Percentiles rank a stretch among this genome's conserved stretches.
These are phyloP conservation scores for Globisporangium abappressorium DNA, from an alignment of 352 stramenopile species.

Conservation along the genomic window DNA sequence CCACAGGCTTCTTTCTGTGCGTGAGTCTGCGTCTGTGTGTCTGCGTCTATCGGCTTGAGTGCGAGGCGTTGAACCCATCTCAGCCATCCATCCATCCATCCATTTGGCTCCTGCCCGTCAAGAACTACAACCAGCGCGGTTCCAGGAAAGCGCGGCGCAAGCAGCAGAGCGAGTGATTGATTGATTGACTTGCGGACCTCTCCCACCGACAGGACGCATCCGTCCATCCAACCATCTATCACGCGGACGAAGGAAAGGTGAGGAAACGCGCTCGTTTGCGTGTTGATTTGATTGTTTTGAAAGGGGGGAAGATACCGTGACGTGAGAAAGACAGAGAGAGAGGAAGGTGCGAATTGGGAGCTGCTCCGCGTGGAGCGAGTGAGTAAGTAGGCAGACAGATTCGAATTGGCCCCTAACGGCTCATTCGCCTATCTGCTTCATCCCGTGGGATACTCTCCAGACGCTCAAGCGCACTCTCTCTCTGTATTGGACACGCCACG, in stretches of 20 bases:
- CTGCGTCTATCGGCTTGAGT: background rate
- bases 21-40: background rate
- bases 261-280: background rate
- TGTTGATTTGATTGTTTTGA: background rate
- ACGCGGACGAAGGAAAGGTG: slow-evolving; percentile 9
- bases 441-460: background rate
- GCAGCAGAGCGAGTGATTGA: background rate
- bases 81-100: slow-evolving; percentile 2
- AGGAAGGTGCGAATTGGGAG: background rate
- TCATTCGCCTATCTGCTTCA: background rate
- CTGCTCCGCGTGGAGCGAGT: background rate
- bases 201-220: background rate
- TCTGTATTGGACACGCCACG: background rate
- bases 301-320: background rate
- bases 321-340: background rate
- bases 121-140: background rate
- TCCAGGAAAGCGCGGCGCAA: background rate
- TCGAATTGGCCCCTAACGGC: slow-evolving; percentile 2
- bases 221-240: slow-evolving; percentile 6
- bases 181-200: background rate
- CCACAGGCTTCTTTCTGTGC: background rate
- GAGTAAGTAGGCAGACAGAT: background rate
- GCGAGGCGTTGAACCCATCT: slow-evolving; percentile 8
- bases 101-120: background rate
- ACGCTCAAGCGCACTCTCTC: background rate